These are phyloP conservation scores for Penstemon eatonii DNA, from an alignment of 257 asterid species.

Conservation along the genomic window DNA sequence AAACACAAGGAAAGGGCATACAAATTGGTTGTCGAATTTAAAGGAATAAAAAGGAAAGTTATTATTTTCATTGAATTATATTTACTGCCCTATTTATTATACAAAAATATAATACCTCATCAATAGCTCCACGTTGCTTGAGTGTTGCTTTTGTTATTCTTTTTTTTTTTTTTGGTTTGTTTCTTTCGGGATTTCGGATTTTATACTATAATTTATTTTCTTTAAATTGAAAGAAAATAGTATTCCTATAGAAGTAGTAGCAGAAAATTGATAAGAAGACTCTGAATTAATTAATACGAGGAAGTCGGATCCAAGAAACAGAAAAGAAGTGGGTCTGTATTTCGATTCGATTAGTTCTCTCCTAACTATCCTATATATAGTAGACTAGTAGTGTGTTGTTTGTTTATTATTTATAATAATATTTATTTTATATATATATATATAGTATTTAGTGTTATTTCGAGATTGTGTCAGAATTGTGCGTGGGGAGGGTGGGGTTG, in stretches of 20 bases:
- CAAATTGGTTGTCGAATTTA: slow-evolving; percentile 26
- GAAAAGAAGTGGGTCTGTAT: slow-evolving; percentile 27
- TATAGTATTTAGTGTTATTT: no score
- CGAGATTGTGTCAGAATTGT: no score
- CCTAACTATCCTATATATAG: not conserved
- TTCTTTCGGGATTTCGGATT: not conserved
- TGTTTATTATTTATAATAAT: no score
- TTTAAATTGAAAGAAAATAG: slow-evolving; percentile 2
- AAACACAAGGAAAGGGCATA: not conserved
- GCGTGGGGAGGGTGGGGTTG: not conserved
- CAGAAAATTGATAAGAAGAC: slow-evolving; percentile 14
- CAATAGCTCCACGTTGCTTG: slow-evolving; percentile 34
- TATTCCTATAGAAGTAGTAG: no score
- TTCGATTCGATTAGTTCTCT: not conserved
- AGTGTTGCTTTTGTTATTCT: slow-evolving; percentile 24
- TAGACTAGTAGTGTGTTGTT: not conserved
- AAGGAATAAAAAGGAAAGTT: slow-evolving; percentile 14
- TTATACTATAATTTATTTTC: not conserved
- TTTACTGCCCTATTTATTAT: slow-evolving; percentile 27
- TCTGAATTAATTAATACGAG: slow-evolving; percentile 23
- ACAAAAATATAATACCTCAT: slow-evolving; percentile 32
- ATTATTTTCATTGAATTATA: slow-evolving; percentile 19
- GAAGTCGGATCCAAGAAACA: slow-evolving; percentile 36
- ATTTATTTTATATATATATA: no score
- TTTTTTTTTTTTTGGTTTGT: no score